phyloP scores from a whole-genome alignment of 257 asterid genomes.

The Solanum pennellii region DNA sequence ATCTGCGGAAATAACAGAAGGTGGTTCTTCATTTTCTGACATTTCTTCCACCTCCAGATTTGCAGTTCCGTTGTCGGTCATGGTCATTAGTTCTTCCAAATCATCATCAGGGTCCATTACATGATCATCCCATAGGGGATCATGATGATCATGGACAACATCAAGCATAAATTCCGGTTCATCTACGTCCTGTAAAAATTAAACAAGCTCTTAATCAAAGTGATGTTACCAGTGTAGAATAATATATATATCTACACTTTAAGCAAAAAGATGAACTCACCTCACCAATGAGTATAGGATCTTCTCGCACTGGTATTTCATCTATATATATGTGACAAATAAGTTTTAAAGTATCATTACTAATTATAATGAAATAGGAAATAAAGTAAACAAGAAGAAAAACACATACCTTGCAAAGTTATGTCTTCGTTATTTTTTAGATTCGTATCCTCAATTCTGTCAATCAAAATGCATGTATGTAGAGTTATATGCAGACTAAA shows the following conservation, averaged over 20 bases:
- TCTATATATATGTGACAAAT: neutral
- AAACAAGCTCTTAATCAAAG: neutral
- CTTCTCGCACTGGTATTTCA: neutral
- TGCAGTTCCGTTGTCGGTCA: neutral
- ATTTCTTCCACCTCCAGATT: neutral
- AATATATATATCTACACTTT: neutral
- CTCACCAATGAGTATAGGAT: neutral
- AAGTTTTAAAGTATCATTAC: too few relatives aligned
- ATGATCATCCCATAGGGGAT: neutral
- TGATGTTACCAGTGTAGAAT: neutral
- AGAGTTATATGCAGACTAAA: too few relatives aligned
- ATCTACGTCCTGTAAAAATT: neutral
- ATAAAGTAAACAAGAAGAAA: too few relatives aligned
- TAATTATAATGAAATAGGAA: too few relatives aligned
- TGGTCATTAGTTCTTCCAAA: neutral
- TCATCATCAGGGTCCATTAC: neutral
- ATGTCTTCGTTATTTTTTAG: too few relatives aligned
- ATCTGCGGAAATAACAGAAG: neutral
- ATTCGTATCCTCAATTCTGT: too few relatives aligned
- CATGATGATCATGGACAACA: neutral
- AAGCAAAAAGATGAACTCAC: neutral
- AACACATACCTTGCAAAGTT: too few relatives aligned
- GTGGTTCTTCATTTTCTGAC: neutral
- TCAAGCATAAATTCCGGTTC: neutral
- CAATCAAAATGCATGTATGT: too few relatives aligned